Conservation (phyloP, 768 basidiomycete genomes). For the Brasilioporus rufonigricans region DNA sequence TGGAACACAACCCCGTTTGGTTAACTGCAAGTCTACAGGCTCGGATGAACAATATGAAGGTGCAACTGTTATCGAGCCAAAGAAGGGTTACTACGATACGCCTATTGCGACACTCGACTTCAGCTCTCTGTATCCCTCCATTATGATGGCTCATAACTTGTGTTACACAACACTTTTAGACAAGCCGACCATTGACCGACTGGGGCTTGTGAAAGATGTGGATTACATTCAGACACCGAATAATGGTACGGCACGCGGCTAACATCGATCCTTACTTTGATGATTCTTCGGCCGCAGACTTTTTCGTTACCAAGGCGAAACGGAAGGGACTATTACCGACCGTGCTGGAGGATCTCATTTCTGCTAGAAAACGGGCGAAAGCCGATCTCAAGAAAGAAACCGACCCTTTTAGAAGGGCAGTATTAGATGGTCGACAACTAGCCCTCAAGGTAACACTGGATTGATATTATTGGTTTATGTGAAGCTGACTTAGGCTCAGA, state of each 20-base stretch:
- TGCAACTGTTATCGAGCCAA: slow-evolving; percentile 97
- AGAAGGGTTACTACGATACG: slow-evolving; percentile 91
- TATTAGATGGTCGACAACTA: slow-evolving; percentile 94
- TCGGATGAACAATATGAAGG: slow-evolving; percentile 98
- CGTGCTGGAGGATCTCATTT: slow-evolving; percentile 89
- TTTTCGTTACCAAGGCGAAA: slow-evolving; percentile 69
- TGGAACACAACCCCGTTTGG: neutral
- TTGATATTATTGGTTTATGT: neutral
- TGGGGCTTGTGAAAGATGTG: slow-evolving; percentile 74
- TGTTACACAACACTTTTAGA: slow-evolving; percentile 98
- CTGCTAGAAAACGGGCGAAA: slow-evolving; percentile 92
- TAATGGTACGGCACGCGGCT: slow-evolving; percentile 57
- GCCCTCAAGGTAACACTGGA: slow-evolving; percentile 73
- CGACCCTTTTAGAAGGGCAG: slow-evolving; percentile 96
- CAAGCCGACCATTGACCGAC: slow-evolving; percentile 69
- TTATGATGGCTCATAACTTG: slow-evolving; percentile 99
- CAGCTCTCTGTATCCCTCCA: slow-evolving; percentile 96
- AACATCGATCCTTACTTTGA: neutral
- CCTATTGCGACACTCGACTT: slow-evolving; percentile 99
- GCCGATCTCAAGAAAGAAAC: slow-evolving; percentile 95
- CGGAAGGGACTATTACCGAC: slow-evolving; percentile 91
- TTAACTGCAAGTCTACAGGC: slow-evolving; percentile 42
- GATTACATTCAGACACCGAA: slow-evolving; percentile 97
- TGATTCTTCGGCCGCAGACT: slow-evolving; percentile 51
- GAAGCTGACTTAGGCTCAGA: slow-evolving; percentile 47